phyloP scores from a whole-genome alignment of 2,329 filamentous ascomycete genomes.

The Byssoonygena ceratinophila region DNA sequence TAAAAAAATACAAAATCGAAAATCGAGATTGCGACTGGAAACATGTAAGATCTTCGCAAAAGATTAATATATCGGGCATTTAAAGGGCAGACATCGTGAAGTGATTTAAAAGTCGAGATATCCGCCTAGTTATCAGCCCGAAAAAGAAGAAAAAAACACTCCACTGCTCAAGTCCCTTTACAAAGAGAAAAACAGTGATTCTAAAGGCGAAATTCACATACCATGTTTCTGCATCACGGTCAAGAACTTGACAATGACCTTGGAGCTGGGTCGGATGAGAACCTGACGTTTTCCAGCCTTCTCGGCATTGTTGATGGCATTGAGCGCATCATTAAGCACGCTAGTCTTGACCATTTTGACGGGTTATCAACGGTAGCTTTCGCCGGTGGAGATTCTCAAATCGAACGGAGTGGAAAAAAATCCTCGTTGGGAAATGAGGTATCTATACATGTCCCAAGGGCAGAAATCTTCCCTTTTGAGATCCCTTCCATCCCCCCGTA shows the following conservation, averaged over 20 bases:
- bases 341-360: constrained; percentile 98
- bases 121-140: constrained; percentile 99
- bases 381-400: constrained; percentile 42
- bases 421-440: constrained; percentile 42
- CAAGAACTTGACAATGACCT: constrained; percentile 99
- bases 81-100: constrained; percentile 98
- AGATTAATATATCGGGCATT: constrained; percentile 95
- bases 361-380: constrained; percentile 35
- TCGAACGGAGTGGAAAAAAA: constrained; percentile 25
- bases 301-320: constrained; percentile 99
- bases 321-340: constrained; percentile 98
- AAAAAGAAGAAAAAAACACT: constrained; percentile 32
- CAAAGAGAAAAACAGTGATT: not conserved
- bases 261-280: constrained; percentile 92
- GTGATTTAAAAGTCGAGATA: constrained; percentile 55
- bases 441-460: constrained; percentile 35
- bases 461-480: constrained; percentile 1
- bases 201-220: constrained; percentile 48
- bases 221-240: constrained; percentile 99
- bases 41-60: constrained; percentile 92
- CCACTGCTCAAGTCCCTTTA: not conserved
- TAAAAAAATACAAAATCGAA: constrained; percentile 32
- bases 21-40: constrained; percentile 46
- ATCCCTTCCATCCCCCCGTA: not conserved
- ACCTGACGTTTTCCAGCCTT: constrained; percentile 99